These are phyloP conservation scores for Phytopythium cucurbitacearum DNA, from an alignment of 352 stramenopile species.

Conservation along the genomic window DNA sequence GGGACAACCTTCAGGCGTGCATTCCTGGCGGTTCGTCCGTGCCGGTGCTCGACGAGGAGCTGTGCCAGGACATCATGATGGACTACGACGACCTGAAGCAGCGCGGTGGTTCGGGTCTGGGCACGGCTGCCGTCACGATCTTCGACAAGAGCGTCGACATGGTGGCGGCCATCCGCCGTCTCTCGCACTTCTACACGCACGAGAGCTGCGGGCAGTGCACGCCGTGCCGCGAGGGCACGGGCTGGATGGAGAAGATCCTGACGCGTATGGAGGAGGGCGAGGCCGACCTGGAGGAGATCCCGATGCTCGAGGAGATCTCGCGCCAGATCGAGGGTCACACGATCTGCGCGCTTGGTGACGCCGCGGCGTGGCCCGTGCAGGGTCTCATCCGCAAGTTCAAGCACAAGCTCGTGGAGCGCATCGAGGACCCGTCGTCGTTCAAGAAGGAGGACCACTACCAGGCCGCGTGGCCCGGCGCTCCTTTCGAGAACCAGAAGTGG, in stretches of 20 bases:
- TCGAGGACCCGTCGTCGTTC: slow-evolving; percentile 94
- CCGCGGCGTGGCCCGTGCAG: slow-evolving; percentile 99
- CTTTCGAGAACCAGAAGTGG: slow-evolving; percentile 96
- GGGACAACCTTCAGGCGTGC: slow-evolving; percentile 98
- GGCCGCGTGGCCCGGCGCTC: slow-evolving; percentile 92
- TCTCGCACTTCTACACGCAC: slow-evolving; percentile 99
- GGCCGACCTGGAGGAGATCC: slow-evolving; percentile 97
- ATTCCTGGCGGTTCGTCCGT: slow-evolving; percentile 97
- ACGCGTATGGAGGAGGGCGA: slow-evolving; percentile 98
- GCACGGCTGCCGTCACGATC: slow-evolving; percentile 98
- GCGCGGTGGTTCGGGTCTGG: slow-evolving; percentile 92
- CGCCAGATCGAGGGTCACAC: slow-evolving; percentile 99
- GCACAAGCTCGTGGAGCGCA: slow-evolving; percentile 97
- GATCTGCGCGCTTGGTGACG: slow-evolving; percentile 99
- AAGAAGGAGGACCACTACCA: slow-evolving; percentile 95
- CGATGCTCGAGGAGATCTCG: slow-evolving; percentile 99
- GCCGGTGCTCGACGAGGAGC: slow-evolving; percentile 92
- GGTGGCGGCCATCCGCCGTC: slow-evolving; percentile 96
- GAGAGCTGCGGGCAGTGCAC: slow-evolving; percentile 99
- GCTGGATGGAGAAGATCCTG: slow-evolving; percentile 97
- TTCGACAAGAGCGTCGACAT: slow-evolving; percentile 99
- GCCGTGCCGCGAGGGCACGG: slow-evolving; percentile 97
- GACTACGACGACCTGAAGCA: slow-evolving; percentile 99
- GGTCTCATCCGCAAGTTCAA: slow-evolving; percentile 98
- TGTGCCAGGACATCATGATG: slow-evolving; percentile 98